These are phyloP conservation scores for Penicillium janthinellum DNA, from an alignment of 2,329 filamentous ascomycete species.

Conservation along the genomic window DNA sequence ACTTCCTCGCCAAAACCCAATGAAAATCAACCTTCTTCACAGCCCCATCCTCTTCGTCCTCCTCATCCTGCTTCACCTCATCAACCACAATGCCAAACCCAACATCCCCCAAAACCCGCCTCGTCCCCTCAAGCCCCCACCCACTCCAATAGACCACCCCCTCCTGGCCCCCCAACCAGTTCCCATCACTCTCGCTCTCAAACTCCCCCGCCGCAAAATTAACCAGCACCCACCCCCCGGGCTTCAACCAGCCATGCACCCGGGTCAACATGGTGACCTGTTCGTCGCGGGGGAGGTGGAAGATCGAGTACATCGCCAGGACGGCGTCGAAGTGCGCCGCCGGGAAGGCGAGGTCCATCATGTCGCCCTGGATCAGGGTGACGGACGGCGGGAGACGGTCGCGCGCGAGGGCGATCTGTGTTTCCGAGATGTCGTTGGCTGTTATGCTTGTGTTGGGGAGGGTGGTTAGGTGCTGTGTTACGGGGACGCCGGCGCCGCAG, in stretches of 20 bases:
- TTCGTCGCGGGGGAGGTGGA: conserved; percentile 57
- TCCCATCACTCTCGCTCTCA: conserved; percentile 15
- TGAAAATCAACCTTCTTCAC: conserved; percentile 17
- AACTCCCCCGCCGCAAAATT: conserved; percentile 46
- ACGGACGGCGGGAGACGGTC: conserved; percentile 25
- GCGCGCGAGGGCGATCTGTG: conserved; percentile 42
- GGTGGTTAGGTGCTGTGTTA: conserved; percentile 27
- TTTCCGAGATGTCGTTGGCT: conserved; percentile 47
- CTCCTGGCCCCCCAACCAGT: conserved; percentile 38
- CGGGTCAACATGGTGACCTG: conserved; percentile 51
- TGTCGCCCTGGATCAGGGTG: conserved; percentile 44
- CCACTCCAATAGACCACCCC: conserved; percentile 46
- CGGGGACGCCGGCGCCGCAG: conserved; percentile 45
- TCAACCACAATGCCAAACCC: conserved; percentile 26
- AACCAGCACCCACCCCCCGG: conserved; percentile 54
- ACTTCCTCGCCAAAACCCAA: conserved; percentile 23
- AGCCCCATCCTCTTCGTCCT: conserved; percentile 21
- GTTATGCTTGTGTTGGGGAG: conserved; percentile 32
- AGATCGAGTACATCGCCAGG: conserved; percentile 57
- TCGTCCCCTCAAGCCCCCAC: conserved; percentile 40
- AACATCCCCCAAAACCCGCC: conserved; percentile 26
- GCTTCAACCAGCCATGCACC: conserved; percentile 54
- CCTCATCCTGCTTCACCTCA: conserved; percentile 26
- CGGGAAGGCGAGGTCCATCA: conserved; percentile 43
- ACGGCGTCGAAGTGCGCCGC: conserved; percentile 50